Percentiles rank a stretch among this genome's conserved stretches.
Evolutionary conservation across 768 basidiomycete genomes (phyloP).

Genomic region (Macrolepiota albuminosa): DNA sequence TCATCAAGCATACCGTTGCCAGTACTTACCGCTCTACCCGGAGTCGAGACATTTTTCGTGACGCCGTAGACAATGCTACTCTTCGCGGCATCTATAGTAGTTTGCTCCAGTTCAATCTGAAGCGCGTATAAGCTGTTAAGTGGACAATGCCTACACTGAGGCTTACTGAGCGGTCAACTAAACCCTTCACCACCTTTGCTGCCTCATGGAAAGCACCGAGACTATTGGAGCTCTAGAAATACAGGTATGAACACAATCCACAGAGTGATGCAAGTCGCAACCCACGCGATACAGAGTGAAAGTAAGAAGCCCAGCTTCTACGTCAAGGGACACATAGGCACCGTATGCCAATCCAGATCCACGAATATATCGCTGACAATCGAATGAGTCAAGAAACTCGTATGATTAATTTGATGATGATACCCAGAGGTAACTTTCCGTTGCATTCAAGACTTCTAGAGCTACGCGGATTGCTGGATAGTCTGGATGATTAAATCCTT

Average conservation of each 20-base stretch:
- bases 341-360: conserved; percentile 95
- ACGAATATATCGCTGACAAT: conserved; percentile 73
- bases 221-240: conserved; percentile 67
- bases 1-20: neutral
- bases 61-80: conserved; percentile 86
- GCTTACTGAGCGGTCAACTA: conserved; percentile 76
- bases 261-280: conserved; percentile 3
- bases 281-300: conserved; percentile 79
- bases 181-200: conserved; percentile 66
- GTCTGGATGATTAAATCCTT: conserved; percentile 78
- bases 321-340: conserved; percentile 68
- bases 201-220: conserved; percentile 80
- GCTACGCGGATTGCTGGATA: conserved; percentile 85
- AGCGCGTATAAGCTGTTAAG: neutral
- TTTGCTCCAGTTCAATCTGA: conserved; percentile 77
- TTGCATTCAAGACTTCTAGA: conserved; percentile 82
- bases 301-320: conserved; percentile 71
- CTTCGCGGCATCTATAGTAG: conserved; percentile 85
- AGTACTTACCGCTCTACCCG: conserved; percentile 73
- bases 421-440: conserved; percentile 95
- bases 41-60: conserved; percentile 76
- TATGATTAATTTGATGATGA: neutral
- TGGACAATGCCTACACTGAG: conserved; percentile 17
- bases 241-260: neutral
- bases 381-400: conserved; percentile 8